Conservation (phyloP, 257 asterid species). For the Solanum sparsipilum region DNA sequence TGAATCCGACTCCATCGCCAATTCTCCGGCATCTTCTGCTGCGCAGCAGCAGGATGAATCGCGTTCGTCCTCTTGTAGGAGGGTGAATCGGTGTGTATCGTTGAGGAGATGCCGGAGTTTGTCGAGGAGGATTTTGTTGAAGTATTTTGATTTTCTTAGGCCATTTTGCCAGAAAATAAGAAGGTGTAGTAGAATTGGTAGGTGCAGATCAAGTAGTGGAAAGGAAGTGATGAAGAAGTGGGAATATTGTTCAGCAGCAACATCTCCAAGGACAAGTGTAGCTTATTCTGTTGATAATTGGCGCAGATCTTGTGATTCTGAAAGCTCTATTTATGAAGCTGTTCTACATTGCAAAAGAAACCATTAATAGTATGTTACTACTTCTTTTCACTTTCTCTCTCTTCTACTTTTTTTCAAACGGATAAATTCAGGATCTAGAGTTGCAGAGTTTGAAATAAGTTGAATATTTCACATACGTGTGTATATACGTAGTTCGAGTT, state of each 20-base stretch:
- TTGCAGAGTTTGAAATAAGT: not conserved
- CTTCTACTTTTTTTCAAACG: not conserved
- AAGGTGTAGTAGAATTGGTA: conserved; percentile 3
- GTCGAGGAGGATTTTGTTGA: conserved; percentile 34
- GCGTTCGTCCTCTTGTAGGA: conserved; percentile 9
- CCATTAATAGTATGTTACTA: conserved; percentile 26
- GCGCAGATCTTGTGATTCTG: conserved; percentile 84
- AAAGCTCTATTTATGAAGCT: conserved; percentile 82
- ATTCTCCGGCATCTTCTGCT: conserved; percentile 1
- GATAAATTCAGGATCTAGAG: not conserved
- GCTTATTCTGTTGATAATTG: conserved; percentile 52
- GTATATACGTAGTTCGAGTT: not conserved
- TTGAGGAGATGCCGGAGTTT: conserved; percentile 43
- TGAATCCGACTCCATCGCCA: not conserved
- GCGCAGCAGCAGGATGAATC: not conserved
- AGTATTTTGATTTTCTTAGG: conserved; percentile 43
- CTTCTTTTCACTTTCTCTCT: not conserved
- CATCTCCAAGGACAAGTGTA: conserved; percentile 58
- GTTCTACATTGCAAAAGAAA: conserved; percentile 84
- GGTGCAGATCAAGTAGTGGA: conserved; percentile 15
- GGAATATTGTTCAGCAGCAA: conserved; percentile 24
- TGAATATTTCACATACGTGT: not conserved
- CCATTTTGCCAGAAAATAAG: conserved; percentile 28
- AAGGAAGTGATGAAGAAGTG: conserved; percentile 12
- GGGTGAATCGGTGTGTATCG: conserved; percentile 21